Evolutionary conservation across 176 grass and related monocot species (phyloP).

Genomic region (Eragrostis nindensis): DNA sequence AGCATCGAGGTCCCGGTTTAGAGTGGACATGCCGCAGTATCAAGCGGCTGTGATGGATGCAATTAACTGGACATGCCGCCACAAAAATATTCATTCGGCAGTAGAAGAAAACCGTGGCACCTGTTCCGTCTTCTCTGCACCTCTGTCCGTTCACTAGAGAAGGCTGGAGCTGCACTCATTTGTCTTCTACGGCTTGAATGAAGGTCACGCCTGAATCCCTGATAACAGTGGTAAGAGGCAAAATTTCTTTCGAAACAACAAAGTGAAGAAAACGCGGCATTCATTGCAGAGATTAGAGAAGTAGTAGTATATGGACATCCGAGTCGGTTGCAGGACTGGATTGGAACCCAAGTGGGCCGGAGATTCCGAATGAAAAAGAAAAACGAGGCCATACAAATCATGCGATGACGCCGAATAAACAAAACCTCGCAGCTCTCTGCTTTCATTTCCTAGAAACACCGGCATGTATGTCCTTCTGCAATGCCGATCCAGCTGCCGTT

Average conservation of each 20-base stretch:
- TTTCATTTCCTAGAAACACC: background rate
- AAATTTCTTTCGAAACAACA: background rate
- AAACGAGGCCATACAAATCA: background rate
- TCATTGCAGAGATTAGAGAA: background rate
- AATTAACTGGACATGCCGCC: slow-evolving; percentile 2
- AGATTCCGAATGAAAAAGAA: background rate
- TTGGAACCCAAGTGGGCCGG: background rate
- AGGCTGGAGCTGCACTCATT: background rate
- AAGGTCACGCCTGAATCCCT: background rate
- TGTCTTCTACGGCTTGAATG: background rate
- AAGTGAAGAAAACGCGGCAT: background rate
- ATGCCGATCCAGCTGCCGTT: background rate
- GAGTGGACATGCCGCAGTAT: too few species aligned
- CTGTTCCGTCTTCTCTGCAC: background rate
- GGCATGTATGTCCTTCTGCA: background rate
- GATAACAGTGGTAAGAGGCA: background rate
- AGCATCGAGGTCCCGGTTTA: slow-evolving; percentile 25
- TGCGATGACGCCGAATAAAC: background rate
- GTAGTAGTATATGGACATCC: background rate
- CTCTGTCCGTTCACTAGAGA: background rate
- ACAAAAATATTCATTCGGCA: slow-evolving; percentile 3
- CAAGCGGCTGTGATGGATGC: too few species aligned
- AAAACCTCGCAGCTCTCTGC: background rate
- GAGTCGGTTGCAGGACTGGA: background rate
- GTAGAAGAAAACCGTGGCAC: background rate